A percentile compares a stretch with the other conserved stretches of the same genome.
phyloP scores from a whole-genome alignment of 2,329 filamentous ascomycete species.

The Diaporthe vaccinii region DNA sequence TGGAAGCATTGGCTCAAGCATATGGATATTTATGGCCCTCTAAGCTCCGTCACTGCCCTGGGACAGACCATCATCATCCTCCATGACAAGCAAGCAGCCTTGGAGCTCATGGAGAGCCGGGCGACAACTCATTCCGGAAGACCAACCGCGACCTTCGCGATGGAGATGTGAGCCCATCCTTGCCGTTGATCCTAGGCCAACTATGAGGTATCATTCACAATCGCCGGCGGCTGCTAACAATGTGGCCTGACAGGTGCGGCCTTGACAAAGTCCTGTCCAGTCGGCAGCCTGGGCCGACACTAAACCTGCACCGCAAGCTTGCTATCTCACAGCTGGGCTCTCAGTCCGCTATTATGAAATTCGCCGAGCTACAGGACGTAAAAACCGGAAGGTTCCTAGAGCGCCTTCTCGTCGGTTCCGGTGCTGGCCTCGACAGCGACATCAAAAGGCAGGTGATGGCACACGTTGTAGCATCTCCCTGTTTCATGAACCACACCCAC shows the following conservation, averaged over 20 bases:
- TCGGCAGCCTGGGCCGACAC: not conserved
- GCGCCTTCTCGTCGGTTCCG: not conserved
- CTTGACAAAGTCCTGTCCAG: not conserved
- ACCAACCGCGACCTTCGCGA: constrained; percentile 28
- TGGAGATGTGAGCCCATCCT: not conserved
- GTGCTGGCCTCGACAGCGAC: not conserved
- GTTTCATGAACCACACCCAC: rapidly evolving
- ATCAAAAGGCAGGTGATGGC: not conserved
- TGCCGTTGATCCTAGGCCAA: not conserved
- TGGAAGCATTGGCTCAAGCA: constrained; percentile 57
- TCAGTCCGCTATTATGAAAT: not conserved
- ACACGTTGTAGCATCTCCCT: not conserved
- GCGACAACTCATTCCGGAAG: constrained; percentile 17
- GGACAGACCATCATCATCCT: constrained; percentile 57
- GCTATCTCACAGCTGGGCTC: constrained; percentile 12
- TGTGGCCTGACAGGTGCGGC: not conserved
- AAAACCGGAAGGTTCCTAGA: not conserved
- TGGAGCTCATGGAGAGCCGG: constrained; percentile 27
- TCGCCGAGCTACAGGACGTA: not conserved
- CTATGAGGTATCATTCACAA: not conserved
- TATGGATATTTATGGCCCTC: constrained; percentile 54
- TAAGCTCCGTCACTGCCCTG: constrained; percentile 56
- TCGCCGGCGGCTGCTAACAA: not conserved
- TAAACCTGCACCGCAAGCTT: constrained; percentile 19
- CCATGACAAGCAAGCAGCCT: constrained; percentile 48